A percentile compares a stretch with the other conserved stretches of the same genome.
Conservation (phyloP, 352 stramenopile species). For the Aphanomyces cochlioides region DNA sequence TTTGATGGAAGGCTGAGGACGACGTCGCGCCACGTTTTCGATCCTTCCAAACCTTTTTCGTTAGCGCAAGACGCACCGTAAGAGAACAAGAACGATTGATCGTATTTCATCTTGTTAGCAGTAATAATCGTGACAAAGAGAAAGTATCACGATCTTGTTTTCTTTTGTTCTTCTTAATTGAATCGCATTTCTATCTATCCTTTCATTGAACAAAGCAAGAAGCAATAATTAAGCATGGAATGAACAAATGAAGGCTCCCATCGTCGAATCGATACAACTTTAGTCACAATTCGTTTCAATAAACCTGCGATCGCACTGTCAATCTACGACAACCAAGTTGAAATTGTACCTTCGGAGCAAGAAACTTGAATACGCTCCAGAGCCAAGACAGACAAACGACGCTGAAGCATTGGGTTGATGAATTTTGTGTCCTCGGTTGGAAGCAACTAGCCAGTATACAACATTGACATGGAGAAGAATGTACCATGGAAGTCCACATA, state of each 20-base stretch:
- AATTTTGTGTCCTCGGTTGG: conserved; percentile 38
- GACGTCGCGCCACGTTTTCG: too few species aligned
- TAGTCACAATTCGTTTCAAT: conserved; percentile 22
- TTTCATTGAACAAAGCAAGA: too few species aligned
- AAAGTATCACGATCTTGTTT: too few species aligned
- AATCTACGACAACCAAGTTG: background rate
- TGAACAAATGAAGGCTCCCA: conserved; percentile 8
- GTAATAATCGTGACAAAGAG: too few species aligned
- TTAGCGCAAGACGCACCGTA: too few species aligned
- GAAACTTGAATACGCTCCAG: conserved; percentile 16
- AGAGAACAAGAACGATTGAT: too few species aligned
- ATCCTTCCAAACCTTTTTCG: too few species aligned
- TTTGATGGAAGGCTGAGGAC: too few species aligned
- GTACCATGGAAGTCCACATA: conserved; percentile 75
- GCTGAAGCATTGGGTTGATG: conserved; percentile 36
- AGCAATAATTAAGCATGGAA: too few species aligned
- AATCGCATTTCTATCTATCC: too few species aligned
- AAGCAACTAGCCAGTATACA: conserved; percentile 28
- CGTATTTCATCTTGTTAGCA: too few species aligned
- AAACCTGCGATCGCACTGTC: conserved; percentile 1
- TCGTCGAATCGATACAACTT: conserved; percentile 17
- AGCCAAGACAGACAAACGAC: conserved; percentile 18
- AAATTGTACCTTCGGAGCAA: conserved; percentile 18
- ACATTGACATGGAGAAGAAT: background rate
- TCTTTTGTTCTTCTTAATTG: too few species aligned